phyloP scores from a whole-genome alignment of 139 green algal species.

The Chlamydomonas schloesseri region DNA sequence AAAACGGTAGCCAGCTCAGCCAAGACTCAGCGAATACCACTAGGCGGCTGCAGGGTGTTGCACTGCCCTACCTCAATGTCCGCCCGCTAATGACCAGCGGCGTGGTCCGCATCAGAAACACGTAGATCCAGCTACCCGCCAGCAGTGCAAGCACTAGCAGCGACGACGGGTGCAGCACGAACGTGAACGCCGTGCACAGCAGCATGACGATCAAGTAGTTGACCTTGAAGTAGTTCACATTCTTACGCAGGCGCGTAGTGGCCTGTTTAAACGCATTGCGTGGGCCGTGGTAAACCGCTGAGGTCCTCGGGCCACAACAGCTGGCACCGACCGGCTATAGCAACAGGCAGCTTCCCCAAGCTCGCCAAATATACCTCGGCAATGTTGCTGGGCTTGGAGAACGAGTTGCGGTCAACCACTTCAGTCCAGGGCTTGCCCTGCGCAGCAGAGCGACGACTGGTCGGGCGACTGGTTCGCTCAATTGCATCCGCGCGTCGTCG shows the following conservation, averaged over 20 bases:
- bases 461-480: neutral
- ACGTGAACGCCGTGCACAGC: conserved; percentile 67
- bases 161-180: conserved; percentile 81
- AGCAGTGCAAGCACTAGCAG: conserved; percentile 85
- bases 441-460: neutral
- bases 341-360: neutral
- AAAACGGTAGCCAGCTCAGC: neutral
- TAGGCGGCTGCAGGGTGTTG: too few species aligned
- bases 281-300: neutral
- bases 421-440: conserved; percentile 94
- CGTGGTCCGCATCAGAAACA: conserved; percentile 82
- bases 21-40: too few species aligned
- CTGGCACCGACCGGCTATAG: too few species aligned
- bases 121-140: conserved; percentile 83
- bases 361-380: conserved; percentile 67
- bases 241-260: conserved; percentile 82
- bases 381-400: conserved; percentile 82
- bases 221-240: conserved; percentile 91
- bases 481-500: neutral
- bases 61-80: conserved; percentile 71
- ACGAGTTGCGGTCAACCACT: conserved; percentile 82
- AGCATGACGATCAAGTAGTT: conserved; percentile 92
- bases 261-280: conserved; percentile 67
- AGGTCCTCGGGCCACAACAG: neutral
- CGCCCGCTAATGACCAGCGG: conserved; percentile 85